A percentile compares a stretch with the other conserved stretches of the same genome.
Conservation (phyloP, 345 rosid species). For the Eucalyptus virginea region DNA sequence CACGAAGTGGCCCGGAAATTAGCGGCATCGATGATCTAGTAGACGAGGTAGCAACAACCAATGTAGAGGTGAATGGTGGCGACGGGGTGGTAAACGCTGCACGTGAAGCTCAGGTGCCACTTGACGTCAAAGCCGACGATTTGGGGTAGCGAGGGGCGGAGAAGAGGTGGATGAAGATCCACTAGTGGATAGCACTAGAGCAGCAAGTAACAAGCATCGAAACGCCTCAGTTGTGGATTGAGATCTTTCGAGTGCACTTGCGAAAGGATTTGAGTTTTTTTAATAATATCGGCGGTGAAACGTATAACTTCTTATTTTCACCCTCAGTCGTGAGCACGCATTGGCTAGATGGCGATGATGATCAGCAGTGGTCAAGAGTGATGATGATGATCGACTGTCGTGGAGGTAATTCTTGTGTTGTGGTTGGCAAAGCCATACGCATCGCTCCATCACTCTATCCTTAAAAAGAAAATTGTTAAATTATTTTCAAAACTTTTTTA, state of each 20-base stretch:
- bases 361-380: neutral
- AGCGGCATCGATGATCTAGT: neutral
- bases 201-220: neutral
- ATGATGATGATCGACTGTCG: neutral
- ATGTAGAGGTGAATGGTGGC: neutral
- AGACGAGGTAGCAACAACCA: neutral
- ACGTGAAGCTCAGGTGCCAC: neutral
- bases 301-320: neutral
- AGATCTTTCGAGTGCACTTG: neutral
- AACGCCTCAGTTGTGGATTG: neutral
- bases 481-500: too few relatives aligned
- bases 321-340: accelerated
- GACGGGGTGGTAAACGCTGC: neutral
- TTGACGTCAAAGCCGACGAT: neutral
- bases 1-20: neutral
- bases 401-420: neutral
- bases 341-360: neutral
- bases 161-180: neutral
- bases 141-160: neutral
- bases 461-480: too few relatives aligned
- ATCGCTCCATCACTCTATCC: neutral
- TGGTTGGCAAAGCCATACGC: neutral
- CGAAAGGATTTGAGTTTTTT: neutral
- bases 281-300: neutral
- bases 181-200: neutral